Conservation (phyloP, 179 eudicot genomes). For the Beta lomatogona region DNA sequence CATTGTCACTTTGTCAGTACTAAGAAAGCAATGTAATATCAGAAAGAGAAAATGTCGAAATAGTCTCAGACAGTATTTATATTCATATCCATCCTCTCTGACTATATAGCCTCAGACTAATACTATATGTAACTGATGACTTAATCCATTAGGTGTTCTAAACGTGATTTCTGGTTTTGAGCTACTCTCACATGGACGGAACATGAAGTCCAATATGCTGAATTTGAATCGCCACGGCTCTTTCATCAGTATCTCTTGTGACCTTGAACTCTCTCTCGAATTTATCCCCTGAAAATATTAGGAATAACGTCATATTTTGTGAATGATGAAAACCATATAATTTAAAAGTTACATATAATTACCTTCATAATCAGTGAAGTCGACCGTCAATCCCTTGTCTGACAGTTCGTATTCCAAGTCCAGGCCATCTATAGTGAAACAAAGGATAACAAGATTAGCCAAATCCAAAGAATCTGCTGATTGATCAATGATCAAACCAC, state of each 20-base stretch:
- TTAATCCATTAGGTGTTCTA: too few species aligned
- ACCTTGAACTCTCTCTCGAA: neutral
- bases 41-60: neutral
- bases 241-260: neutral
- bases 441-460: neutral
- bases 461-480: neutral
- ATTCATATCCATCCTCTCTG: neutral
- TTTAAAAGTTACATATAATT: too few species aligned
- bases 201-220: neutral
- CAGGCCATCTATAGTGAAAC: neutral
- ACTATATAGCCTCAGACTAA: too few species aligned
- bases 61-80: neutral
- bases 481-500: neutral
- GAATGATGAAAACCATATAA: neutral
- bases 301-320: neutral
- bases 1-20: too few species aligned
- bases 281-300: neutral
- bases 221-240: neutral
- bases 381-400: neutral
- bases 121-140: too few species aligned
- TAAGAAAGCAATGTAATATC: neutral
- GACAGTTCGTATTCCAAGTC: neutral
- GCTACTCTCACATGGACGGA: neutral
- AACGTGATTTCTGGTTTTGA: neutral
- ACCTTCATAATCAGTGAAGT: neutral